phyloP scores from a whole-genome alignment of 1,139 yeast species.

The Casaregolazyma lundiana region DNA sequence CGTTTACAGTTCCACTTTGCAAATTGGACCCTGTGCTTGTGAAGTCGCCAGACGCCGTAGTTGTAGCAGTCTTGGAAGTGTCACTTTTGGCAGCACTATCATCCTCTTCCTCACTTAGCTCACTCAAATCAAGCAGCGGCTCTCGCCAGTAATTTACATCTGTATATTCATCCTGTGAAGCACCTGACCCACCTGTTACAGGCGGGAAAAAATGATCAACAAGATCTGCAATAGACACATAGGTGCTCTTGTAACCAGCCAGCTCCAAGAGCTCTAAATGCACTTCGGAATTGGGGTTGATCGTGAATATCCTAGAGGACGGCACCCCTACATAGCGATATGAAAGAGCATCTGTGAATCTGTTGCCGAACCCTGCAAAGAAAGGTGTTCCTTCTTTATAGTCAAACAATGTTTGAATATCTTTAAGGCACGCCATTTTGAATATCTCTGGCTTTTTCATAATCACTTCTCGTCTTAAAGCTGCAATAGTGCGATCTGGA shows the following conservation, averaged over 20 bases:
- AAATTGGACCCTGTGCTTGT: slow-evolving; percentile 3
- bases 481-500: slow-evolving; percentile 97
- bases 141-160: slow-evolving; percentile 94
- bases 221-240: slow-evolving; percentile 83
- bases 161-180: slow-evolving; percentile 53
- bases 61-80: not conserved
- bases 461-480: slow-evolving; percentile 84
- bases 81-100: slow-evolving; percentile 15
- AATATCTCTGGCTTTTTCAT: slow-evolving; percentile 94
- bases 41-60: not conserved
- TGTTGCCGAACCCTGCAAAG: slow-evolving; percentile 96
- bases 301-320: slow-evolving; percentile 89
- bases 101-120: slow-evolving; percentile 39
- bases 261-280: slow-evolving; percentile 93
- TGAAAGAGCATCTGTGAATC: slow-evolving; percentile 95
- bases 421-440: slow-evolving; percentile 94
- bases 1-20: slow-evolving; percentile 9
- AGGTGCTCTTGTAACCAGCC: slow-evolving; percentile 87
- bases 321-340: slow-evolving; percentile 94
- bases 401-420: slow-evolving; percentile 61
- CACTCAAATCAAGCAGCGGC: slow-evolving; percentile 62
- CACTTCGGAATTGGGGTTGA: slow-evolving; percentile 94
- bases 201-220: slow-evolving; percentile 99
- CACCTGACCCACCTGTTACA: slow-evolving; percentile 23
- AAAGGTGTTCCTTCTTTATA: slow-evolving; percentile 58